Conservation (phyloP, 108 stramenopile genomes). For the Fistulifera solaris region DNA sequence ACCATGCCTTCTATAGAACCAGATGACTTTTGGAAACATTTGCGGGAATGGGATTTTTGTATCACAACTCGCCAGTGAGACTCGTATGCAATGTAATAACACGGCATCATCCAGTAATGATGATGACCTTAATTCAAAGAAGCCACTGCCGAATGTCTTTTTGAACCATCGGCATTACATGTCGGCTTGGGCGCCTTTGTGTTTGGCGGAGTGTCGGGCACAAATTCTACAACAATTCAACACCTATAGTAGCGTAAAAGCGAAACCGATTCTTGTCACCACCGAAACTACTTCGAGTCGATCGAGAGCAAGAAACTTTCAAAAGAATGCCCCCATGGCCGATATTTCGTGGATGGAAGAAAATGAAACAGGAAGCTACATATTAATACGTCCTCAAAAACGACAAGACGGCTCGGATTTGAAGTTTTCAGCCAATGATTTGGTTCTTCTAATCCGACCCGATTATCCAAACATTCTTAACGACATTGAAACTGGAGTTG, state of each 20-base stretch:
- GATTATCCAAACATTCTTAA: neutral
- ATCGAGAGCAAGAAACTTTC: neutral
- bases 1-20: slow-evolving; percentile 14
- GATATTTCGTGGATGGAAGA: slow-evolving; percentile 1
- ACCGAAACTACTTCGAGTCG: neutral
- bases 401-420: slow-evolving; percentile 1
- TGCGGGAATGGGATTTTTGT: slow-evolving; percentile 80
- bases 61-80: slow-evolving; percentile 28
- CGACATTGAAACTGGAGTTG: neutral
- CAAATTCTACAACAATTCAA: slow-evolving; percentile 55
- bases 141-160: slow-evolving; percentile 57
- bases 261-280: slow-evolving; percentile 3
- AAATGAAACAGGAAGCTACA: slow-evolving; percentile 3
- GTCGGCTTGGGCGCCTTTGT: slow-evolving; percentile 68
- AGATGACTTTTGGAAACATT: slow-evolving; percentile 73
- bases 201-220: slow-evolving; percentile 60
- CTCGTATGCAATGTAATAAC: slow-evolving; percentile 2
- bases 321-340: slow-evolving; percentile 1
- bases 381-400: neutral
- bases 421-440: slow-evolving; percentile 29
- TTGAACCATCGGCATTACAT: slow-evolving; percentile 60
- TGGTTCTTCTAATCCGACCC: slow-evolving; percentile 24
- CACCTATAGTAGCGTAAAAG: neutral
- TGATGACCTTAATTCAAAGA: slow-evolving; percentile 3
- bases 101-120: slow-evolving; percentile 7